Base-by-base conservation (phyloP, 2,329 filamentous ascomycete genomes). In the Ascocoryne sarcoides region DNA sequence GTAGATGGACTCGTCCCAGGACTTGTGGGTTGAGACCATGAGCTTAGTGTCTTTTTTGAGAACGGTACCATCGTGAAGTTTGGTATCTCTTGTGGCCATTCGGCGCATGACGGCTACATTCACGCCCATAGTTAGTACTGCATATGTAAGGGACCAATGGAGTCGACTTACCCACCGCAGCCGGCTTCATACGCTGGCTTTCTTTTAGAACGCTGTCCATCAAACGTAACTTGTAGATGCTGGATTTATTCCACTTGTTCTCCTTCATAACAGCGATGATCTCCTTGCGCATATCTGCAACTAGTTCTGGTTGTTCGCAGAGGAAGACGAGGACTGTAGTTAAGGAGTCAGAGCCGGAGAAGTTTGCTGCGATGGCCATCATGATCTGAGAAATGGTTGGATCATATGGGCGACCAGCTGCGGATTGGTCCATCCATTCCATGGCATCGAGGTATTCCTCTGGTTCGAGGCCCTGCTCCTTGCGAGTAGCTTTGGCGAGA, bases 261-360 rank as follows among this genome's bases (percentile, higher is more conserved):
- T 39, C 36, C 8, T 4, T n/a, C 2, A 32, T 21, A 10, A 39
- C 29, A 17, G 3, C 9, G 4, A 21, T 14, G 17, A 39, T 39
- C 19, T 39, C 36, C 14, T 39, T 18, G 9, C 28, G 12, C 1
- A 39, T 26, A 9, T 20, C 20, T 4, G 9, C 14, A 31, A 32
- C n/a, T n/a, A 69, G 61, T 14, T 75, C 66, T 0, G 70, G 71
- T n/a, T 60, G 47, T 5, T 66, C 63, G 0, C 66, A 66, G 5
- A 79, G 54, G 37, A 70, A 67, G 50, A 71, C 74, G 36, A 78
- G 64, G 50, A 68, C 42, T 64, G 74, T 57, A 2, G 68, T 70
- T 0, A 66, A 49, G 0, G 65, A 60, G 21, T 67, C 46, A 0
- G 66, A 66, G 0, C 68, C 73, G 0, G 69, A 71, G 43, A 73